Base-by-base conservation (phyloP, 2,329 filamentous ascomycete genomes). In the Ploettnerulaceae sp. region DNA sequence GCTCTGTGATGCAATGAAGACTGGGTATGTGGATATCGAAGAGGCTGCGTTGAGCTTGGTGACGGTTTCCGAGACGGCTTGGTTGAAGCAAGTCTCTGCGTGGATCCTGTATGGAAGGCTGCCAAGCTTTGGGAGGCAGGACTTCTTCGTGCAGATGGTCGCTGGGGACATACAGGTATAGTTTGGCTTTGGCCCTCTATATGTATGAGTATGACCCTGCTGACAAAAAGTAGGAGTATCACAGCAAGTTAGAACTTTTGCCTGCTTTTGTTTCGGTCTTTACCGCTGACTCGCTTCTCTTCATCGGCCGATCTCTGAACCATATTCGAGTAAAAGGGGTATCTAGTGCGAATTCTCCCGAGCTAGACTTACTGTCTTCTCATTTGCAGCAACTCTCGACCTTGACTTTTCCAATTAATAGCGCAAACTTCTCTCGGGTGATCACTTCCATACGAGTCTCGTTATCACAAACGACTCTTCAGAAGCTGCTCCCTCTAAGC, bases 91-190 rank as follows among this genome's bases (percentile, higher is more conserved):
- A 62, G 75, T 94, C 8, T 86, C 89, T 3, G 86, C 86, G 20
- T 98, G 91, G 91, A 75, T 97, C 7, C 68, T 97, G 11, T 94
- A 95, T 64, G 93, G 93, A 4, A 81, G 85, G 40, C 68, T 95
- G 47, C 90, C 91, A 0, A 76, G 75, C 11, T 82, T 87, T 62
- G 89, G 88, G 2, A 77, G 75, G 4, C 75, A 78, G n/a, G 91
- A 97, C 66, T 97, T 97, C 64, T 95, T 95, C 63, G 79, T 97
- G 24, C 76, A 77, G 22, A 56, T 53, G 26, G 61, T 73, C 38
- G 63, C 64, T 20, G 60, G 64, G 31, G 58, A 66, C 44, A 54
- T 64, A 33, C 62, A 70, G 49, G 63, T 45, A 60, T 65, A 54
- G 4, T 32, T 12, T 18, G 14, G 14, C n/a, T 5, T 3, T 25